These are phyloP conservation scores for Aspergillus jensenii DNA, from an alignment of 2,329 filamentous ascomycete genomes.

Conservation along the genomic window DNA sequence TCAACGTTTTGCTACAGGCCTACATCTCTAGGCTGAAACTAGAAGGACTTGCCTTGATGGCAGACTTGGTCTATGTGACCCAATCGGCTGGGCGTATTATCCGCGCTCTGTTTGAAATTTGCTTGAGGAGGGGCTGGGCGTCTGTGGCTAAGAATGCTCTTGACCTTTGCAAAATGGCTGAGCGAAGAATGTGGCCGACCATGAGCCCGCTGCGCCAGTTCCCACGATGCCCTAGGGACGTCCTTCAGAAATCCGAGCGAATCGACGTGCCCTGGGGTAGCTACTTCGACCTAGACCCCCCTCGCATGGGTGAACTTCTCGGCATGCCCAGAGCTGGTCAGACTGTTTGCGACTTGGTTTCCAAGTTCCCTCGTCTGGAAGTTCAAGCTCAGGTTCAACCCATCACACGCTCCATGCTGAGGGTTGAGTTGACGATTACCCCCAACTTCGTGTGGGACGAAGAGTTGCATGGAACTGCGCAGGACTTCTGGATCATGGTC, in stretches of 20 bases:
- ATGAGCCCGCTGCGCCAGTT: slow-evolving; percentile 97
- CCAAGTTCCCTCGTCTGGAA: slow-evolving; percentile 90
- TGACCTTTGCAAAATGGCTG: slow-evolving; percentile 97
- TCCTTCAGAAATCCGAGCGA: slow-evolving; percentile 87
- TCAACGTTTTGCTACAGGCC: slow-evolving; percentile 94
- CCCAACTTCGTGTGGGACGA: slow-evolving; percentile 98
- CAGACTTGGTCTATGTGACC: slow-evolving; percentile 97
- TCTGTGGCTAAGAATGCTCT: slow-evolving; percentile 88
- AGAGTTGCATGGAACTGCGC: slow-evolving; percentile 77
- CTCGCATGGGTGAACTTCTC: slow-evolving; percentile 91
- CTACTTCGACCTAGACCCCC: slow-evolving; percentile 95
- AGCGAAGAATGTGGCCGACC: slow-evolving; percentile 99
- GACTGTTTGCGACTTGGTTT: slow-evolving; percentile 79
- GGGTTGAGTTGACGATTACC: slow-evolving; percentile 84
- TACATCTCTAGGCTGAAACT: slow-evolving; percentile 94
- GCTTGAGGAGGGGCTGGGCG: slow-evolving; percentile 95
- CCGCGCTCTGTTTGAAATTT: slow-evolving; percentile 93
- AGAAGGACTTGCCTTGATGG: slow-evolving; percentile 93
- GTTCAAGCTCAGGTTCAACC: slow-evolving; percentile 93
- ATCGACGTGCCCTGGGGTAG: slow-evolving; percentile 91
- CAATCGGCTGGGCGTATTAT: slow-evolving; percentile 96
- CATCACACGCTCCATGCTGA: slow-evolving; percentile 88
- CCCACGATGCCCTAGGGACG: slow-evolving; percentile 74
- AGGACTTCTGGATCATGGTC: slow-evolving; percentile 95
- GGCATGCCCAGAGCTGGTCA: slow-evolving; percentile 86